phyloP scores from a whole-genome alignment of 164 flowering plant genomes.

The Saururus chinensis region DNA sequence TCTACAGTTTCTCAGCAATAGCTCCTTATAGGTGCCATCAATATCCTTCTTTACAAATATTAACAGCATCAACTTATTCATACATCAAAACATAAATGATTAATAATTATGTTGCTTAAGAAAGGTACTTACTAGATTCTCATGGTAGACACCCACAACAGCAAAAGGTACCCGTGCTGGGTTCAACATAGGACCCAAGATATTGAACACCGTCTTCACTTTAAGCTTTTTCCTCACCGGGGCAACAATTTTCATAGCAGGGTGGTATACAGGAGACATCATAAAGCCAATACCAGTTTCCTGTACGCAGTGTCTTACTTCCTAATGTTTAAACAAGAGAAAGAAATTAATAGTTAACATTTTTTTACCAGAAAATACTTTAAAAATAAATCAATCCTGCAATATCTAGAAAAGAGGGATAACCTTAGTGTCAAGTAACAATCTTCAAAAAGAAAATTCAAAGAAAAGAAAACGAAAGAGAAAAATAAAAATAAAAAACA shows the following conservation, averaged over 20 bases:
- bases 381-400: too few relatives aligned
- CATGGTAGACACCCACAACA: conserved; percentile 81
- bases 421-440: too few relatives aligned
- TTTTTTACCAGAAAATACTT: too few relatives aligned
- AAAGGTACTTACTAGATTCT: conserved; percentile 47
- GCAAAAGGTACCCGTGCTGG: conserved; percentile 88
- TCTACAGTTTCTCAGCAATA: too few relatives aligned
- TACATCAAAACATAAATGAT: too few relatives aligned
- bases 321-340: conserved; percentile 31
- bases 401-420: too few relatives aligned
- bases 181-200: conserved; percentile 90
- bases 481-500: conserved; percentile 7
- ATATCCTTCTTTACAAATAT: neutral
- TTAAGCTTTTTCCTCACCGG: conserved; percentile 83
- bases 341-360: too few relatives aligned
- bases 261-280: conserved; percentile 90
- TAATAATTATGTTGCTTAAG: neutral
- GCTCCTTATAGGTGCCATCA: neutral
- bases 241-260: conserved; percentile 91
- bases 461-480: too few relatives aligned
- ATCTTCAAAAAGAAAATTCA: too few relatives aligned
- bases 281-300: conserved; percentile 92
- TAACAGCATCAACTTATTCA: too few relatives aligned
- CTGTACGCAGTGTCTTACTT: conserved; percentile 50
- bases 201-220: conserved; percentile 88